phyloP scores from a whole-genome alignment of 1,284 basidiomycete genomes.

The Rhodotorula sp. region DNA sequence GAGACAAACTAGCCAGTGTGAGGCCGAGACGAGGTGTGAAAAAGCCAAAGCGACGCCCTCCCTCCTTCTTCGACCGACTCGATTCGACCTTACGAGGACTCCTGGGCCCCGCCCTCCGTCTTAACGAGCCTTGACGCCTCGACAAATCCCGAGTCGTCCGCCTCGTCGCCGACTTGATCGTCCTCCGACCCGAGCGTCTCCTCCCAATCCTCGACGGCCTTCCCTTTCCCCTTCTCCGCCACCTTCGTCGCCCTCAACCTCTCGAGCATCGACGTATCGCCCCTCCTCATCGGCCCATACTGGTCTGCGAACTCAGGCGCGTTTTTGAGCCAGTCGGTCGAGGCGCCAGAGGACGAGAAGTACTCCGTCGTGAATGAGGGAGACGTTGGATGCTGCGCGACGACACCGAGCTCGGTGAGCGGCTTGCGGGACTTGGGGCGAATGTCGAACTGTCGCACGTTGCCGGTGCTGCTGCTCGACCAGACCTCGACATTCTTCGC shows the following conservation, averaged over 20 bases:
- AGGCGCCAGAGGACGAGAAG: neutral
- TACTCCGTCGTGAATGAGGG: neutral
- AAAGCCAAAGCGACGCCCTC: too few relatives aligned
- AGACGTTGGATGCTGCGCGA: neutral
- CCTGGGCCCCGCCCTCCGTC: neutral
- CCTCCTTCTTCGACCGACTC: neutral
- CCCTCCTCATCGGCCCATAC: neutral
- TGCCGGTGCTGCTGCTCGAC: neutral
- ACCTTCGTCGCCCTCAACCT: neutral
- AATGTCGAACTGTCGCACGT: neutral
- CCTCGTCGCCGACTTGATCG: neutral
- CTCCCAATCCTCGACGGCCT: neutral
- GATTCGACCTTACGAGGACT: neutral
- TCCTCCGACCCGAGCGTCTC: neutral
- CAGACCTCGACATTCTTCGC: neutral
- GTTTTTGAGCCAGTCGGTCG: too few relatives aligned
- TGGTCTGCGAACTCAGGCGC: neutral
- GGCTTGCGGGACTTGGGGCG: neutral
- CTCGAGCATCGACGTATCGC: neutral
- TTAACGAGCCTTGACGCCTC: neutral
- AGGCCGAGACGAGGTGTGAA: too few relatives aligned
- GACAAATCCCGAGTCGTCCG: neutral
- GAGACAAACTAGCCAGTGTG: too few relatives aligned
- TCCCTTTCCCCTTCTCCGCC: neutral
- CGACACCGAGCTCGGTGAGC: neutral